phyloP scores from a whole-genome alignment of 2,329 filamentous ascomycete genomes.

The Penicillium sp. region DNA sequence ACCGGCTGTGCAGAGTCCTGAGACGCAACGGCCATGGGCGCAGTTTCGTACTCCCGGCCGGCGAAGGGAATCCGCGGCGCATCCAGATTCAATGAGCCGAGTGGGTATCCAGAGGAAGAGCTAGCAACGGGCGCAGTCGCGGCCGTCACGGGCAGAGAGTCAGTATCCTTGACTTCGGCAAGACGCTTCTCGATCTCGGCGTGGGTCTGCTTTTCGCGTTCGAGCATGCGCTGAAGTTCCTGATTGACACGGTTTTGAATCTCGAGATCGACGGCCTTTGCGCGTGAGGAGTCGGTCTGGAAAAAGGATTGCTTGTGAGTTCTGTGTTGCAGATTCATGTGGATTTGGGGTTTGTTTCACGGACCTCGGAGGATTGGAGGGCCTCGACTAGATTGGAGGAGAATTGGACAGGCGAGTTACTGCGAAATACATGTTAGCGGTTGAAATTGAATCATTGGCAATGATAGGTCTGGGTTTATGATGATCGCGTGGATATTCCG shows the following conservation, averaged over 20 bases:
- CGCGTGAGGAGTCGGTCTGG: constrained; percentile 82
- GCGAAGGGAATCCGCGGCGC: constrained; percentile 42
- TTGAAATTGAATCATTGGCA: too few species aligned
- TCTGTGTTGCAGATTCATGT: neutral
- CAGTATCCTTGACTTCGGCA: constrained; percentile 33
- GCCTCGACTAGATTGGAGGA: constrained; percentile 77
- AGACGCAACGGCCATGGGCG: constrained; percentile 12
- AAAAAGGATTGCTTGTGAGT: neutral
- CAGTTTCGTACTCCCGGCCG: constrained; percentile 33
- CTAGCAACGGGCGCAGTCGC: constrained; percentile 22
- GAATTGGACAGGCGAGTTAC: constrained; percentile 57
- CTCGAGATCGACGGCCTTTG: constrained; percentile 75
- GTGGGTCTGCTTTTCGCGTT: constrained; percentile 64
- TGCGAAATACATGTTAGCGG: constrained; percentile 19
- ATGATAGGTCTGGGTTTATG: too few species aligned
- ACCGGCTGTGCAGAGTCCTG: constrained; percentile 14
- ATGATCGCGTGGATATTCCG: neutral
- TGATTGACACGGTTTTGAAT: constrained; percentile 79
- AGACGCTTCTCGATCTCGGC: constrained; percentile 61
- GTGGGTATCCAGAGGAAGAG: constrained; percentile 18
- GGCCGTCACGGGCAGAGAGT: constrained; percentile 23
- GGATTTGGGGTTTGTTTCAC: constrained; percentile 15
- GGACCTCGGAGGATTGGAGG: constrained; percentile 78
- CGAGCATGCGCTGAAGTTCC: constrained; percentile 75
- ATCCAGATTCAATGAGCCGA: constrained; percentile 35